Base-by-base conservation (phyloP, 2,329 filamentous ascomycete genomes). In the Penicillium vulpinum region DNA sequence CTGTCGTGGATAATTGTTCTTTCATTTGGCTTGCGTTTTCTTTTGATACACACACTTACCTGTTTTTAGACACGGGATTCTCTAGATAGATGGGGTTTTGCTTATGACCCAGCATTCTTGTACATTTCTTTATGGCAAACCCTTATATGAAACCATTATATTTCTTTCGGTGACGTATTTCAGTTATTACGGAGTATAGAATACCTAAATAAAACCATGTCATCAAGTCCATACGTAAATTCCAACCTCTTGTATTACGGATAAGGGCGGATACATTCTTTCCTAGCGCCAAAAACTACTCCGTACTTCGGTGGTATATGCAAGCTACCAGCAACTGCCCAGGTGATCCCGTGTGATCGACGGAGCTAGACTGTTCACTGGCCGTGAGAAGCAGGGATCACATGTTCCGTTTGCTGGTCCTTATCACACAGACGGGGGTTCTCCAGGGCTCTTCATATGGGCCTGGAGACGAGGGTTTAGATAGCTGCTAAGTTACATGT, bases 271-370 rank as follows among this genome's bases (percentile, higher is more conserved):
- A 43, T 43, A 43, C 48, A 13, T 31, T 29, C 48, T 11, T 43
- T 9, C 18, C 15, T 29, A 13, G 47, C 47, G 26, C 36, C 13
- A 43, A 43, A 24, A 31, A 15, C n/a, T 38, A 43, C n/a, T n/a
- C n/a, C n/a, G n/a, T n/a, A n/a, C n/a, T n/a, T n/a, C n/a, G n/a
- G 38, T n/a, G 48, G 26, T 10, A 9, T 21, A 31, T 41, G 48
- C 48, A 43, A 51, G 26, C 24, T 26, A 35, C 10, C 9, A 38
- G 2, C 31, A 28, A 24, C 22, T 39, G n/a, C n/a, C n/a, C n/a
- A n/a, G n/a, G n/a, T n/a, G 35, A 11, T 51, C 21, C 49, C 49
- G 22, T 51, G 39, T 36, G 51, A 53, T 49, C 51, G 29, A 38
- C 39, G 16, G 22, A 24, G 35, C 38, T n/a, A 11, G 5, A n/a